A percentile compares a stretch with the other conserved stretches of the same genome.
Conservation (phyloP, 768 basidiomycete genomes). For the Melanogaster broomeanus region DNA sequence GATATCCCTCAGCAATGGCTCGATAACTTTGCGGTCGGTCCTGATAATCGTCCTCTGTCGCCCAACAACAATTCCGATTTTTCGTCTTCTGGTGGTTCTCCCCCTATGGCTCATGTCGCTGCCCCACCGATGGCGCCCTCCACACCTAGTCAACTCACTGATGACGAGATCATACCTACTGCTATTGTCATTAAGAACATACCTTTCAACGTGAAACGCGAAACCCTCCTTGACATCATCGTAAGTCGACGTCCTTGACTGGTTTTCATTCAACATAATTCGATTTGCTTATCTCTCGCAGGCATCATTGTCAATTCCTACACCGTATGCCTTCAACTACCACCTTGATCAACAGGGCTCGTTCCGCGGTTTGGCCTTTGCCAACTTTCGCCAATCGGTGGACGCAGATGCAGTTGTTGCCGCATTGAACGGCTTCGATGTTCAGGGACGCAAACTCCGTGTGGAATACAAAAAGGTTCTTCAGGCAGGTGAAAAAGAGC, state of each 20-base stretch:
- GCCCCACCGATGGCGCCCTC: constrained; percentile 49
- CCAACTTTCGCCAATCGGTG: constrained; percentile 89
- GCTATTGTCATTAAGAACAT: constrained; percentile 99
- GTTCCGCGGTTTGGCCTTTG: constrained; percentile 97
- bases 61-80: constrained; percentile 88
- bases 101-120: constrained; percentile 51
- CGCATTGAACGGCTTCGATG: constrained; percentile 94
- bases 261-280: background rate
- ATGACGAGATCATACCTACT: constrained; percentile 96
- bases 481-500: constrained; percentile 98
- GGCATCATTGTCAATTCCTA: constrained; percentile 91
- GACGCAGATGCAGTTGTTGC: constrained; percentile 97
- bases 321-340: constrained; percentile 99
- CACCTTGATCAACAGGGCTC: constrained; percentile 95
- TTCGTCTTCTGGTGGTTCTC: constrained; percentile 84
- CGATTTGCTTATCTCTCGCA: constrained; percentile 33
- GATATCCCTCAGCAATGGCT: constrained; percentile 74
- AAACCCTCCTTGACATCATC: constrained; percentile 95
- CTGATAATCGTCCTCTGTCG: constrained; percentile 81
- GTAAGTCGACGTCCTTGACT: constrained; percentile 49
- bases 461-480: constrained; percentile 99
- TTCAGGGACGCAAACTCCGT: constrained; percentile 94
- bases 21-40: constrained; percentile 50
- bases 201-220: constrained; percentile 97
- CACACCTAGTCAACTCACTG: constrained; percentile 53